Evolutionary conservation across 2,329 filamentous ascomycete species (phyloP).

Genomic region (Sphaceloma murrayae): DNA sequence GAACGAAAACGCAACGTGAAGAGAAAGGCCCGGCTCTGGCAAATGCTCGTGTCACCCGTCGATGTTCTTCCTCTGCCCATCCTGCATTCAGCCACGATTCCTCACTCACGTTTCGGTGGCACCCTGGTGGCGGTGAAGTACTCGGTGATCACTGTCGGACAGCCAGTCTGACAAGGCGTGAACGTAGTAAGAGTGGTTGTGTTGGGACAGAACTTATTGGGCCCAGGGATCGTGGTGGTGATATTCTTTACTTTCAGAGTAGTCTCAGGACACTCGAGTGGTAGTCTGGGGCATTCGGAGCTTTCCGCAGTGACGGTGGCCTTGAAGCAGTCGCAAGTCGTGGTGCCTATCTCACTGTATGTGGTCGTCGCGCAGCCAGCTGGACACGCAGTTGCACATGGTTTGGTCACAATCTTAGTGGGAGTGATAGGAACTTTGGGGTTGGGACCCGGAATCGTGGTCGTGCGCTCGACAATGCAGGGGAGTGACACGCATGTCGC

Average conservation of each 20-base stretch:
- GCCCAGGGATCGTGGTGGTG: neutral
- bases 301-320: constrained; percentile 3
- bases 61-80: no score
- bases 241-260: neutral
- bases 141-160: constrained; percentile 2
- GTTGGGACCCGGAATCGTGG: constrained; percentile 14
- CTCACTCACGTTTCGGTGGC: neutral
- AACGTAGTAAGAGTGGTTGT: neutral
- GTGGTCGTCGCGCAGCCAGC: constrained; percentile 19
- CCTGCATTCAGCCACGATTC: no score
- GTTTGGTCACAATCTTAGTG: constrained; percentile 14
- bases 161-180: neutral
- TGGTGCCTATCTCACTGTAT: constrained; percentile 6
- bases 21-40: no score
- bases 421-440: constrained; percentile 5
- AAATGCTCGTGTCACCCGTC: no score
- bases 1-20: no score
- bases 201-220: neutral
- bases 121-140: neutral
- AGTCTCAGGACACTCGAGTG: neutral
- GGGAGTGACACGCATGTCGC: constrained; percentile 13
- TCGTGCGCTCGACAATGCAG: constrained; percentile 15
- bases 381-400: constrained; percentile 21
- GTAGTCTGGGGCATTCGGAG: neutral
- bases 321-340: constrained; percentile 12